phyloP scores from a whole-genome alignment of 176 grass and related monocot species.

The Zoysia pacifica region DNA sequence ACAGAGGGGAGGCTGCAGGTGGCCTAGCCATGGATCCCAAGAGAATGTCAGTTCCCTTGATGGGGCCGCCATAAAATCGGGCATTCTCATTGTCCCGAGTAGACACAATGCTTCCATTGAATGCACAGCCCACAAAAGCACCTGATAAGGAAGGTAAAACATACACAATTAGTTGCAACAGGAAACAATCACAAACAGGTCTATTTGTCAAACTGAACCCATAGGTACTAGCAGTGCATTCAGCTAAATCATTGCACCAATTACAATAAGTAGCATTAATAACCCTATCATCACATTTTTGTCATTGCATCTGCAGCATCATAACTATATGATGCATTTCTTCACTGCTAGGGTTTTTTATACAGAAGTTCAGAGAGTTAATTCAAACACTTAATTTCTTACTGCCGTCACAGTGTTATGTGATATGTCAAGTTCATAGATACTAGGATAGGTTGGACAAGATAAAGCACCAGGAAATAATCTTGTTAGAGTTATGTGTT shows the following conservation, averaged over 20 bases:
- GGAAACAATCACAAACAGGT: constrained; percentile 1
- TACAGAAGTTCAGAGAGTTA: background rate
- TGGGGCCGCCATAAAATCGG: constrained; percentile 61
- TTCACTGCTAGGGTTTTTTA: background rate
- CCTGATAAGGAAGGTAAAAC: constrained; percentile 41
- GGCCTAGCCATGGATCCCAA: constrained; percentile 65
- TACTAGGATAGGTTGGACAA: background rate
- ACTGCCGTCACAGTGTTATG: background rate
- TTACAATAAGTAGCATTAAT: background rate
- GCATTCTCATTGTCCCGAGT: constrained; percentile 68
- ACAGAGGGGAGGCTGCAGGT: constrained; percentile 60
- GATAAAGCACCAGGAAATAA: background rate
- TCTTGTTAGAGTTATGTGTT: background rate
- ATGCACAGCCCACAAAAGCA: constrained; percentile 86
- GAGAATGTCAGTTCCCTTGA: constrained; percentile 76
- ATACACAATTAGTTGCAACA: constrained; percentile 5
- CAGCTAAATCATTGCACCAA: background rate
- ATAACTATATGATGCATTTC: background rate
- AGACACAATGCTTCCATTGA: constrained; percentile 74
- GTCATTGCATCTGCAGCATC: background rate
- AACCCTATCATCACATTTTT: background rate
- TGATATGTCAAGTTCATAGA: background rate
- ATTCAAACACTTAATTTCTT: background rate
- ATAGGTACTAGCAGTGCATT: constrained; percentile 5
- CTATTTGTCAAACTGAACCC: background rate